These are phyloP conservation scores for Mycosphaerella sp. DNA, from an alignment of 2,329 filamentous ascomycete species.

Conservation along the genomic window DNA sequence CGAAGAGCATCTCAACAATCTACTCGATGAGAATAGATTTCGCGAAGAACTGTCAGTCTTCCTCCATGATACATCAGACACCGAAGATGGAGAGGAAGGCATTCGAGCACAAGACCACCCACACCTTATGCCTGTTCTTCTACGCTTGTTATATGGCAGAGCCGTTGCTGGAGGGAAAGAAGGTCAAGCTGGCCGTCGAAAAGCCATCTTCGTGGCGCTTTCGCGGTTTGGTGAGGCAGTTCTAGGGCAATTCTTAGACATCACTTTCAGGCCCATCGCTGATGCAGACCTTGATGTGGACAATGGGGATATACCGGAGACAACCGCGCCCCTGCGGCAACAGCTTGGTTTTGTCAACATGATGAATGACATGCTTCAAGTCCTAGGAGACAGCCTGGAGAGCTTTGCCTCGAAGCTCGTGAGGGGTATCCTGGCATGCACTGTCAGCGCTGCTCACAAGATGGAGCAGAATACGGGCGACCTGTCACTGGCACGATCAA, in stretches of 20 bases:
- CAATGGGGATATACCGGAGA: background rate
- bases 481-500: conserved; percentile 57
- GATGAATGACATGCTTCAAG: conserved; percentile 78
- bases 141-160: conserved; percentile 82
- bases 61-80: conserved; percentile 40
- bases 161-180: conserved; percentile 75
- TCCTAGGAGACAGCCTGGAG: conserved; percentile 67
- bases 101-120: conserved; percentile 66
- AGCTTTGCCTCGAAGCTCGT: conserved; percentile 64
- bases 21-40: conserved; percentile 86
- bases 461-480: conserved; percentile 29
- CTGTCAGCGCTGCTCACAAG: conserved; percentile 40
- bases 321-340: conserved; percentile 50
- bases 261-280: conserved; percentile 45
- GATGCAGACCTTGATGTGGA: conserved; percentile 38
- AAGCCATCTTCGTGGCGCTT: conserved; percentile 66
- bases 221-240: conserved; percentile 69
- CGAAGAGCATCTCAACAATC: conserved; percentile 74
- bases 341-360: conserved; percentile 90
- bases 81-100: conserved; percentile 54
- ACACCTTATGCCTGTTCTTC: conserved; percentile 75
- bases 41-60: conserved; percentile 91
- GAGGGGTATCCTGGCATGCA: conserved; percentile 73
- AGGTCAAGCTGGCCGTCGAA: conserved; percentile 73
- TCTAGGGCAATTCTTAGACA: conserved; percentile 72